Evolutionary conservation across 495 filamentous ascomycete genomes (phyloP).

Genomic region (Xylaria bambusicola): DNA sequence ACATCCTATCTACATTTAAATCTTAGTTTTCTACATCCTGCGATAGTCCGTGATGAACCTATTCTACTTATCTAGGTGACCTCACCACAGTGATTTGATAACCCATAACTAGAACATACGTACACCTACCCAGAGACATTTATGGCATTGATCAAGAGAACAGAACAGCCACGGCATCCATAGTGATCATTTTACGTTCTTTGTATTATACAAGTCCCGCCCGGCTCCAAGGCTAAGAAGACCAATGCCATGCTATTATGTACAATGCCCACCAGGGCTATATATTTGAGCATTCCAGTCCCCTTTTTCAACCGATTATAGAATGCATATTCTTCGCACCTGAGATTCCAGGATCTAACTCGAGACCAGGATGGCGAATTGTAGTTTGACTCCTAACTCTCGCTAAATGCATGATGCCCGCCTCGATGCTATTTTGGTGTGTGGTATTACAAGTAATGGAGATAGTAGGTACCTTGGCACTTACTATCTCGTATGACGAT

Average conservation of each 20-base stretch:
- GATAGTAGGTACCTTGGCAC: neutral
- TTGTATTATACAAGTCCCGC: neutral
- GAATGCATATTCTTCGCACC: neutral
- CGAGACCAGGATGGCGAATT: neutral
- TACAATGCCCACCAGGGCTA: conserved; percentile 1
- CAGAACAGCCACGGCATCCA: too few species aligned
- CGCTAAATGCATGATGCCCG: conserved; percentile 5
- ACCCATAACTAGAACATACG: too few species aligned
- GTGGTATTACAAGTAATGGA: conserved; percentile 9
- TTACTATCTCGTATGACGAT: neutral
- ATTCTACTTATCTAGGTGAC: too few species aligned
- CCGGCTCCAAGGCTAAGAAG: neutral
- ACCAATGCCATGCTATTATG: conserved; percentile 1
- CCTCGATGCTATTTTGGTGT: conserved; percentile 12
- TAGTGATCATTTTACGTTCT: too few species aligned
- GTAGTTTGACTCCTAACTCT: neutral
- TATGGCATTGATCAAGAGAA: too few species aligned
- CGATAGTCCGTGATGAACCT: too few species aligned
- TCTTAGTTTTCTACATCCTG: too few species aligned
- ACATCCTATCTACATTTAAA: too few species aligned
- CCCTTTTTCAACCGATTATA: neutral
- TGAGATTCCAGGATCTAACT: neutral
- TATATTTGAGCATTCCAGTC: neutral
- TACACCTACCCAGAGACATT: too few species aligned
- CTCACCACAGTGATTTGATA: too few species aligned